phyloP scores from a whole-genome alignment of 257 asterid species.

The Plectranthus barbatus region DNA sequence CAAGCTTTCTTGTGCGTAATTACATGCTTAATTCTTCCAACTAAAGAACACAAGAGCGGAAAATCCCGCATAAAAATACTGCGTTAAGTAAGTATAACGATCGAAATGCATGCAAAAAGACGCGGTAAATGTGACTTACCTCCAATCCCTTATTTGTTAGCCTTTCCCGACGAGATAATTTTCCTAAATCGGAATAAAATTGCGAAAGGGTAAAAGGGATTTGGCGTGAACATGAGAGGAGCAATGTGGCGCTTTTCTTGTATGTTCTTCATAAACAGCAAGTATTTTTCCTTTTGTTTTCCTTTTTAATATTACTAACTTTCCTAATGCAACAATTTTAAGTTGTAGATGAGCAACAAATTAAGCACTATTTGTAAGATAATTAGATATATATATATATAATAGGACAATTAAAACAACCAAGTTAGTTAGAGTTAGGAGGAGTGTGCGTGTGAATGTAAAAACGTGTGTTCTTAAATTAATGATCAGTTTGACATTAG shows the following conservation, averaged over 20 bases:
- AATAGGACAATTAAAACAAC: too few species aligned
- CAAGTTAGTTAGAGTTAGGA: too few species aligned
- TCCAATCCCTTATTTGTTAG: background rate
- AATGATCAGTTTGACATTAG: background rate
- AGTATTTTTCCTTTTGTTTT: too few species aligned
- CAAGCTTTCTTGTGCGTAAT: background rate
- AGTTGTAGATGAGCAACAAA: too few species aligned
- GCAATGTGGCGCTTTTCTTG: background rate
- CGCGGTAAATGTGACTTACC: background rate
- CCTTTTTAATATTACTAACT: too few species aligned
- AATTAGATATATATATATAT: too few species aligned
- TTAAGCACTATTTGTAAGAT: too few species aligned
- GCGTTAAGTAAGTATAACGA: too few species aligned
- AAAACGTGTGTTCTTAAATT: background rate
- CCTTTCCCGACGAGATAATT: background rate
- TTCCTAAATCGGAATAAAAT: conserved; percentile 2
- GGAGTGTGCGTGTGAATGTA: too few species aligned
- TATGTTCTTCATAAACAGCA: conserved; percentile 1
- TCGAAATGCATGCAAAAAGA: too few species aligned
- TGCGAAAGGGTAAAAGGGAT: background rate
- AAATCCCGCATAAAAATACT: background rate
- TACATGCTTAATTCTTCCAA: background rate
- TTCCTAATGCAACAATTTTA: too few species aligned
- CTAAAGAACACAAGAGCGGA: background rate
- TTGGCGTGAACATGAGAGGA: conserved; percentile 3